A percentile compares a stretch with the other conserved stretches of the same genome.
Evolutionary conservation across 2,329 filamentous ascomycete genomes (phyloP).

Genomic region (Colletotrichum gloeosporioides): DNA sequence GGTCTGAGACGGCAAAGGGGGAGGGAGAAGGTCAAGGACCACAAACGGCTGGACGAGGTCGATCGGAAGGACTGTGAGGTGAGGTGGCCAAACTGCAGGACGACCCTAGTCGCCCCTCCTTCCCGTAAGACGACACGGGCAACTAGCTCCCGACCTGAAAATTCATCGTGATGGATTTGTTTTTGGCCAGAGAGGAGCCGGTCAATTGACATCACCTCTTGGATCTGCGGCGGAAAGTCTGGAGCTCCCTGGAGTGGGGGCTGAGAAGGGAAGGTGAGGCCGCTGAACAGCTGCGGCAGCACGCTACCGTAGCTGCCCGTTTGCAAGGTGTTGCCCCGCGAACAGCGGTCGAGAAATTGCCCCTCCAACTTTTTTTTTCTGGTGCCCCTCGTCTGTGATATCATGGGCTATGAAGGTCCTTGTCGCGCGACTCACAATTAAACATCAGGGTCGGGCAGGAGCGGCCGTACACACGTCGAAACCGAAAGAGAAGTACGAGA

Average conservation of each 20-base stretch:
- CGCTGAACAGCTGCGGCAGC: background rate
- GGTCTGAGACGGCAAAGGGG: background rate
- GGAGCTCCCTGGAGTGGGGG: background rate
- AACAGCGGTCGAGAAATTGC: background rate
- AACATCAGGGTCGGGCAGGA: background rate
- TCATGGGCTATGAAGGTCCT: background rate
- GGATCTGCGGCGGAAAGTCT: constrained; percentile 5
- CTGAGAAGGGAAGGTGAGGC: background rate
- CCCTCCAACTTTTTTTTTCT: constrained; percentile 1
- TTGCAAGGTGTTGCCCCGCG: constrained; percentile 17
- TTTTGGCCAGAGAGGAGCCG: background rate
- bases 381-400: constrained; percentile 1
- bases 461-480: fast-evolving
- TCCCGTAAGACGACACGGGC: background rate
- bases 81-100: constrained; percentile 2
- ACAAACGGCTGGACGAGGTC: background rate
- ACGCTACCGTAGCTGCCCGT: background rate
- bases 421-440: background rate
- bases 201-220: constrained; percentile 13
- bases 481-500: fast-evolving
- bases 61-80: background rate
- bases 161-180: background rate
- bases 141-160: background rate
- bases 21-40: background rate
- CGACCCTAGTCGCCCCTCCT: background rate